A percentile compares a stretch with the other conserved stretches of the same genome.
These are phyloP conservation scores for Phylloporus scabripes DNA, from an alignment of 768 basidiomycete species.

Conservation along the genomic window DNA sequence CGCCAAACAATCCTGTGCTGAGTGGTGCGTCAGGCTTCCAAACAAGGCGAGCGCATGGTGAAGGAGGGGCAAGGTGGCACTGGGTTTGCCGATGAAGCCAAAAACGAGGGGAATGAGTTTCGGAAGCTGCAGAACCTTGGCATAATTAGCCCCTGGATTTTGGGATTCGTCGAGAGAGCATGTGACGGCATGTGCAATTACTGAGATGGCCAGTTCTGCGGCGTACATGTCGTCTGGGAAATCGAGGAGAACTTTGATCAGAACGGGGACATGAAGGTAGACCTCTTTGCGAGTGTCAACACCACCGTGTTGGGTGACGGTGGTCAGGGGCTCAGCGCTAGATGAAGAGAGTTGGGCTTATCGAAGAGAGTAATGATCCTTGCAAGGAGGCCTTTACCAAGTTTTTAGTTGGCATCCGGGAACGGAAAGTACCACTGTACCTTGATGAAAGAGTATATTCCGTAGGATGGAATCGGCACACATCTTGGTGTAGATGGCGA, in stretches of 20 bases:
- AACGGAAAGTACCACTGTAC: constrained; percentile 17
- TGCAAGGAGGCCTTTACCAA: constrained; percentile 41
- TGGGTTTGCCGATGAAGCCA: constrained; percentile 38
- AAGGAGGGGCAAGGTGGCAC: constrained; percentile 36
- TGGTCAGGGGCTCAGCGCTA: constrained; percentile 50
- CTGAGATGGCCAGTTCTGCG: constrained; percentile 44
- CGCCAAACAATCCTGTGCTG: constrained; percentile 37
- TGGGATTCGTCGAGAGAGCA: constrained; percentile 38
- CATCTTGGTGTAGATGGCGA: constrained; percentile 61
- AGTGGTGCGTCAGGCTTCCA: constrained; percentile 38
- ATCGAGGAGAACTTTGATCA: constrained; percentile 45
- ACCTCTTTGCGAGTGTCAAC: constrained; percentile 43
- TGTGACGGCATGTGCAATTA: constrained; percentile 45
- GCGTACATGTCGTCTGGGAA: constrained; percentile 44
- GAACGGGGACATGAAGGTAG: constrained; percentile 32
- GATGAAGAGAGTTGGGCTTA: constrained; percentile 38
- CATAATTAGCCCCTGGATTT: constrained; percentile 27
- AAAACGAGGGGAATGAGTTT: constrained; percentile 40
- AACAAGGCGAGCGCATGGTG: constrained; percentile 49
- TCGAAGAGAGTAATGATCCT: constrained; percentile 50
- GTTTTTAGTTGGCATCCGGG: neutral
- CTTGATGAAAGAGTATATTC: constrained; percentile 52
- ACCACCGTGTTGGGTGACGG: constrained; percentile 57
- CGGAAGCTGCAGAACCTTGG: constrained; percentile 38
- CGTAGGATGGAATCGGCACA: constrained; percentile 54